Evolutionary conservation across 148 eudicot species (phyloP).

Genomic region (Bassia scoparia): DNA sequence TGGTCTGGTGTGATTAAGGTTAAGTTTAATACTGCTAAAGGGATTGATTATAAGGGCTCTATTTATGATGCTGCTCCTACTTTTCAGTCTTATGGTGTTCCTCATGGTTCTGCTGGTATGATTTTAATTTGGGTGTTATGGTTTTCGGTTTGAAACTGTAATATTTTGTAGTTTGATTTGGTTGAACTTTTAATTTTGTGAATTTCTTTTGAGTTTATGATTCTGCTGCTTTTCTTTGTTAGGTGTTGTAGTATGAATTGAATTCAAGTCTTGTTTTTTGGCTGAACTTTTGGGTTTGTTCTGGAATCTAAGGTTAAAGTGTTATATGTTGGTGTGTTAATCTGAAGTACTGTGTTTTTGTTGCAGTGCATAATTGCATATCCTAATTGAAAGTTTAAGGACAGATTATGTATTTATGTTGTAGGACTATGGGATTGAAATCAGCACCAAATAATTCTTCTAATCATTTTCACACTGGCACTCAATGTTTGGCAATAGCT

Average conservation of each 20-base stretch:
- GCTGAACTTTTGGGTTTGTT: too few species aligned
- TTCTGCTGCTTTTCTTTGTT: neutral
- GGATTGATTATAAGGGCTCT: slow-evolving; percentile 67
- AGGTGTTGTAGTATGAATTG: neutral
- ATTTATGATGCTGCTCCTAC: slow-evolving; percentile 86
- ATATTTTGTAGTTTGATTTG: neutral
- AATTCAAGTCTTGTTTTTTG: neutral
- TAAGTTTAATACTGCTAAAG: slow-evolving; percentile 49
- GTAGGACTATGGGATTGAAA: neutral
- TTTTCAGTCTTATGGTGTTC: slow-evolving; percentile 77
- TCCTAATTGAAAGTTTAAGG: neutral
- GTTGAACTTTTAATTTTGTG: neutral
- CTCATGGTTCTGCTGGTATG: slow-evolving; percentile 93
- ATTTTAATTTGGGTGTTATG: neutral
- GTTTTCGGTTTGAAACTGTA: neutral
- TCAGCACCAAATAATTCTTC: neutral
- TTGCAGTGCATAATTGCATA: neutral
- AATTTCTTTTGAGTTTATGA: neutral
- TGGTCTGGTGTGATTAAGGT: slow-evolving; percentile 72
- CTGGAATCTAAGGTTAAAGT: too few species aligned
- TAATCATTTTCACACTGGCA: neutral
- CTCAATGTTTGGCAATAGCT: neutral
- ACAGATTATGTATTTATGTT: neutral
- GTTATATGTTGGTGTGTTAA: too few species aligned
- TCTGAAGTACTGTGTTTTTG: neutral